Evolutionary conservation across 1,284 basidiomycete species (phyloP).

Genomic region (Trichosporon sp.): DNA sequence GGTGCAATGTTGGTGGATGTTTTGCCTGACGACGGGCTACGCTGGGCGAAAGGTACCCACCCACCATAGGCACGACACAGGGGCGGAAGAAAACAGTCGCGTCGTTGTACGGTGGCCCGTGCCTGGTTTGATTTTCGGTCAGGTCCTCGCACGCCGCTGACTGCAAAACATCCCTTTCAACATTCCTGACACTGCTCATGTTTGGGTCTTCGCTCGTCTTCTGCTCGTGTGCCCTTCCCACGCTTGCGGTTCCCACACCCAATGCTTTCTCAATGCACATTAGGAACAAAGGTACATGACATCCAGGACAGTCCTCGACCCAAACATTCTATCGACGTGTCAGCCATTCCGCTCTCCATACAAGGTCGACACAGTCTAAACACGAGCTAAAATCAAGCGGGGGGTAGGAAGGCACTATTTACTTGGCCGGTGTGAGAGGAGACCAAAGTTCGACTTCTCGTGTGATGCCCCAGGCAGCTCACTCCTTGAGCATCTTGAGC

Average conservation of each 20-base stretch:
- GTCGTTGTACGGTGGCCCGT: neutral
- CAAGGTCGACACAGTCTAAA: neutral
- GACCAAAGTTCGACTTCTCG: neutral
- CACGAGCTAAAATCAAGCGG: neutral
- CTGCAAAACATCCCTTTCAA: too few relatives aligned
- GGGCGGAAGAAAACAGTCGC: slow-evolving; percentile 13
- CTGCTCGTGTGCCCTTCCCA: neutral
- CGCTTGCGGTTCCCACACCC: neutral
- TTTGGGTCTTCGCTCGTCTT: neutral
- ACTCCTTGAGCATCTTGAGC: slow-evolving; percentile 34
- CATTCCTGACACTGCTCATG: neutral
- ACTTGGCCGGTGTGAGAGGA: neutral
- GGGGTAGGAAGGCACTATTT: neutral
- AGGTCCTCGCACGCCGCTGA: neutral
- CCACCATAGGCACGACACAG: neutral
- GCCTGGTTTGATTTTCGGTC: slow-evolving; percentile 16
- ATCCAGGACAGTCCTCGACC: neutral
- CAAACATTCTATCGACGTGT: neutral
- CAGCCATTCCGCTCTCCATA: neutral
- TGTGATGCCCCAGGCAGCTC: neutral
- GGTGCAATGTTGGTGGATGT: neutral
- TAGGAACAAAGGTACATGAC: neutral
- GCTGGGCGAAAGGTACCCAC: neutral
- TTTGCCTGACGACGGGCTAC: slow-evolving; percentile 16
- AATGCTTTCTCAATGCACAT: neutral